Percentiles rank a stretch among this genome's conserved stretches.
These are phyloP conservation scores for Coemansia sp. DNA, from an alignment of 192 early-diverging fungal genomes.

Conservation along the genomic window DNA sequence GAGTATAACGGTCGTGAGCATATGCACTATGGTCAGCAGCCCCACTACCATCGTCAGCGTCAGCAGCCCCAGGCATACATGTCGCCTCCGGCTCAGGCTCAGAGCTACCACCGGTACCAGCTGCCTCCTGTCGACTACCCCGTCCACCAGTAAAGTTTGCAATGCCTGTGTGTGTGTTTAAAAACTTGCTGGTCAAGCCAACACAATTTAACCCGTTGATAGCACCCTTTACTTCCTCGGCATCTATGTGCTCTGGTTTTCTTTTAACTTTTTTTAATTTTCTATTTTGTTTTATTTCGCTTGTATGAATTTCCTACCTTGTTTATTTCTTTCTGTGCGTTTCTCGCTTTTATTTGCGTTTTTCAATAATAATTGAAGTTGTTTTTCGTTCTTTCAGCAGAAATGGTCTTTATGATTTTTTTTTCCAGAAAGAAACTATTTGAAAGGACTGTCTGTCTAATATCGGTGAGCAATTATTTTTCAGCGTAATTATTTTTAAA, in stretches of 20 bases:
- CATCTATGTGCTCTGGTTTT: too few relatives aligned
- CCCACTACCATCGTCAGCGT: neutral
- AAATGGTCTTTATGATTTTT: neutral
- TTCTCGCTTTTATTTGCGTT: neutral
- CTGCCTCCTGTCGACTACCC: slow-evolving; percentile 4
- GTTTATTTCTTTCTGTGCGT: neutral
- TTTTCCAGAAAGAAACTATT: neutral
- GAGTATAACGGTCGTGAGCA: slow-evolving; percentile 7
- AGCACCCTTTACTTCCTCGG: too few relatives aligned
- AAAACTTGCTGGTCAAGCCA: neutral
- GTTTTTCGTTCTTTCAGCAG: neutral
- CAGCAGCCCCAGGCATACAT: slow-evolving; percentile 1
- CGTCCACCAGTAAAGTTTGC: slow-evolving; percentile 5
- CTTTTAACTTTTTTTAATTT: neutral
- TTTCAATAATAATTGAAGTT: neutral
- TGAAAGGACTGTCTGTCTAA: too few relatives aligned
- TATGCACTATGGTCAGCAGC: neutral
- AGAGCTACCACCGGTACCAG: slow-evolving; percentile 8
- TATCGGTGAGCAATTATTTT: too few relatives aligned
- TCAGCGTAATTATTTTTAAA: too few relatives aligned
- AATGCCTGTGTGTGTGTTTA: too few relatives aligned
- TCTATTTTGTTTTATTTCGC: too few relatives aligned
- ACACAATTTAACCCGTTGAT: too few relatives aligned
- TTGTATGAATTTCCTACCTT: neutral
- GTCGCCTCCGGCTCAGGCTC: neutral